Conservation (phyloP, 805 yeast genomes). For the Limtongia smithiae region DNA sequence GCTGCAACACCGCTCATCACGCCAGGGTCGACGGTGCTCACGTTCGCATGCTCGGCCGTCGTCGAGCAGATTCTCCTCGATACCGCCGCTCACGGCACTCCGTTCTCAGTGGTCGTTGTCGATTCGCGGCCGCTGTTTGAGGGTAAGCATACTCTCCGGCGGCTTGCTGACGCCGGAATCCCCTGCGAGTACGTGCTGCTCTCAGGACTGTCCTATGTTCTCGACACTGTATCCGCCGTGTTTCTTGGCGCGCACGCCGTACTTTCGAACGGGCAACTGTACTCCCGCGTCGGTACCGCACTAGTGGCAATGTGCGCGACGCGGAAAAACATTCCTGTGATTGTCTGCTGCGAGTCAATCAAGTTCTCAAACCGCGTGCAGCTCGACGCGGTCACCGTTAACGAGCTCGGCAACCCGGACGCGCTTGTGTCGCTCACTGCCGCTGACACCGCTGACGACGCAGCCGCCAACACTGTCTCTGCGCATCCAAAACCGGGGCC, state of each 20-base stretch:
- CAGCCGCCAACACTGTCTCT: too few relatives aligned
- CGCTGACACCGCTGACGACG: too few relatives aligned
- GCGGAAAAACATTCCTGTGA: conserved; percentile 83
- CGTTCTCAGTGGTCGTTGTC: conserved; percentile 76
- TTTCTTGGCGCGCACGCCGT: conserved; percentile 96
- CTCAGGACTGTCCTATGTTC: conserved; percentile 71
- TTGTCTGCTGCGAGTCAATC: conserved; percentile 92
- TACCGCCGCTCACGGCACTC: conserved; percentile 59
- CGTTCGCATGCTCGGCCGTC: conserved; percentile 86
- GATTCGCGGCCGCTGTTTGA: conserved; percentile 94
- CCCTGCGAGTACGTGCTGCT: conserved; percentile 75
- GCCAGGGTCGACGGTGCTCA: conserved; percentile 73
- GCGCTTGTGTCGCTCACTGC: conserved; percentile 35
- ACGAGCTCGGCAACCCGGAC: conserved; percentile 56
- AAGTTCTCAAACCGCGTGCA: conserved; percentile 95
- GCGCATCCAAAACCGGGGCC: conserved; percentile 24
- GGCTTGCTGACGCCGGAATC: conserved; percentile 60
- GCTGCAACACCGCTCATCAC: conserved; percentile 73
- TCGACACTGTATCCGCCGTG: conserved; percentile 84
- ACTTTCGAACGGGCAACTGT: conserved; percentile 89
- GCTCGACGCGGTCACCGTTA: conserved; percentile 89
- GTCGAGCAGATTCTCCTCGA: conserved; percentile 68
- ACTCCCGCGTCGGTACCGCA: conserved; percentile 93
- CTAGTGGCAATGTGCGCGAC: conserved; percentile 88
- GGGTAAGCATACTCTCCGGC: conserved; percentile 72